Conservation (phyloP, 2,329 filamentous ascomycete genomes). For the Fusarium sp. region DNA sequence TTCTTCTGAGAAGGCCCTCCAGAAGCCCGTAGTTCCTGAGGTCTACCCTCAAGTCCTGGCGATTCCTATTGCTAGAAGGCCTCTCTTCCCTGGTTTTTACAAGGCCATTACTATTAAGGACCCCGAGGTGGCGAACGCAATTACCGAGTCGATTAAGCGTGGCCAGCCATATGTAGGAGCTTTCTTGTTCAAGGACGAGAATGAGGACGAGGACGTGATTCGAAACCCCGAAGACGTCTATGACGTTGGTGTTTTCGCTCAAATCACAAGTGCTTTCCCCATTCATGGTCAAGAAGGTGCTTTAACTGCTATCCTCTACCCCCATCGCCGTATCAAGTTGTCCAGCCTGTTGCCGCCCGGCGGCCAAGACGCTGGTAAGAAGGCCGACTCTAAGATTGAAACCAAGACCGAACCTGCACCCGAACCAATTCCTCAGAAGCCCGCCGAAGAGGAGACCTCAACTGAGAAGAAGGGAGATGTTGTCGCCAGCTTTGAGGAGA, state of each 20-base stretch:
- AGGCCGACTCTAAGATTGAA: conserved; percentile 62
- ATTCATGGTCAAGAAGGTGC: conserved; percentile 86
- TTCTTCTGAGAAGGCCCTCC: conserved; percentile 77
- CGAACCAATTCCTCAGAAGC: conserved; percentile 69
- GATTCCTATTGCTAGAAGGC: conserved; percentile 92
- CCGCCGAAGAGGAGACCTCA: conserved; percentile 62
- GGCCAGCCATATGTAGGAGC: conserved; percentile 97
- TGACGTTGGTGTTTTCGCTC: conserved; percentile 95
- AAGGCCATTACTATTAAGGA: conserved; percentile 98
- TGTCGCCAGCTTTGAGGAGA: conserved; percentile 96
- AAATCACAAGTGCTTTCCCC: conserved; percentile 96
- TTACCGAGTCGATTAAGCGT: conserved; percentile 95
- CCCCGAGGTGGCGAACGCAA: conserved; percentile 88
- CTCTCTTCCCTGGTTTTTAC: conserved; percentile 97
- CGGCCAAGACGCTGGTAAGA: conserved; percentile 60
- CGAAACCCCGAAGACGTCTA: conserved; percentile 91
- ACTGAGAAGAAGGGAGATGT: conserved; percentile 88
- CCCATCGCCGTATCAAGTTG: conserved; percentile 92
- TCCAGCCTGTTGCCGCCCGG: conserved; percentile 81
- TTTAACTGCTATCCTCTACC: conserved; percentile 93
- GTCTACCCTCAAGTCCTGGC: conserved; percentile 98
- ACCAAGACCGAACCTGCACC: conserved; percentile 62
- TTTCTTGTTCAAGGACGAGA: conserved; percentile 96
- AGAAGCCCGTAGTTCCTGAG: conserved; percentile 91
- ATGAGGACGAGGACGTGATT: conserved; percentile 92